These are phyloP conservation scores for Liquidambar formosana DNA, from an alignment of 164 flowering plant species.

Conservation along the genomic window DNA sequence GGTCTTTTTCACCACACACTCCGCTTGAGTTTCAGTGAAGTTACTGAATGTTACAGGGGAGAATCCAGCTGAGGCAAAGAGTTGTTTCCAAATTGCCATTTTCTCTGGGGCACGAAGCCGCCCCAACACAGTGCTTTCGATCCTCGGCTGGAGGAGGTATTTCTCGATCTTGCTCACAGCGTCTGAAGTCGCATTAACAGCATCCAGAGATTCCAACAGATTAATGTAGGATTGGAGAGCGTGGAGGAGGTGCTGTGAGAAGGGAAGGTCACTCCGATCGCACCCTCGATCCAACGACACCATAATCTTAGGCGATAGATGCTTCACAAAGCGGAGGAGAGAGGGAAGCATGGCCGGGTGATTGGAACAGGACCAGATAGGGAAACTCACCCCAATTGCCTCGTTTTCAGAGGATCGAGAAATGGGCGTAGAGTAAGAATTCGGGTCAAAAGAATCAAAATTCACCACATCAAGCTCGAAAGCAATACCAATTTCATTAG, in stretches of 20 bases:
- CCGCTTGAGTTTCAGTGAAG: constrained; percentile 82
- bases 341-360: constrained; percentile 37
- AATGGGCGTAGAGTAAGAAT: constrained; percentile 36
- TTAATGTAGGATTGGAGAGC: constrained; percentile 52
- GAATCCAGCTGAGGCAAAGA: constrained; percentile 63
- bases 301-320: constrained; percentile 66
- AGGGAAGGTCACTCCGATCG: constrained; percentile 64
- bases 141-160: constrained; percentile 58
- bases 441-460: constrained; percentile 47
- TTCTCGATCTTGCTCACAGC: constrained; percentile 65
- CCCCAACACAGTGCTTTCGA: constrained; percentile 53
- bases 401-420: constrained; percentile 41
- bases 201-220: constrained; percentile 73
- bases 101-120: constrained; percentile 45
- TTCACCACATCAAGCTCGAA: constrained; percentile 58
- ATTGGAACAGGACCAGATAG: constrained; percentile 35
- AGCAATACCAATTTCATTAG: constrained; percentile 45
- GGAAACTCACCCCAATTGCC: constrained; percentile 69
- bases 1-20: constrained; percentile 67
- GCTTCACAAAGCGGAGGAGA: constrained; percentile 66
- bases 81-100: constrained; percentile 58
- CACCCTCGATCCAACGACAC: constrained; percentile 71
- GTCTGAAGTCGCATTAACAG: constrained; percentile 47
- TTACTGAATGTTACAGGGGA: constrained; percentile 65
- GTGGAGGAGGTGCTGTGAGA: constrained; percentile 54